phyloP scores from a whole-genome alignment of 106 monocot genomes.

The Dendrobium huoshanense region DNA sequence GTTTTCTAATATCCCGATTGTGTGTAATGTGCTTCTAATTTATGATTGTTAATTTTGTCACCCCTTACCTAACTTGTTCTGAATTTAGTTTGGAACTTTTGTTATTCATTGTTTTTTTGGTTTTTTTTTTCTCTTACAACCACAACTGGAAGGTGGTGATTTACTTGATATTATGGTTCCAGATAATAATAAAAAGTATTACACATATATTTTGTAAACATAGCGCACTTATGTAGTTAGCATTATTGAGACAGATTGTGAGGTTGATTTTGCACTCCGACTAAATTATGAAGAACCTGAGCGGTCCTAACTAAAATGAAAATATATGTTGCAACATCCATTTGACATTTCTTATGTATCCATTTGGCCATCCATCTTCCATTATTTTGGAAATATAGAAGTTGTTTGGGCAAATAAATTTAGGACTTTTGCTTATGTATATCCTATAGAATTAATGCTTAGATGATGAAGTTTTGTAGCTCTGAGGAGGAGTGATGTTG shows the following conservation, averaged over 20 bases:
- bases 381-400: no score
- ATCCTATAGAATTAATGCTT: no score
- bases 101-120: not conserved
- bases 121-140: constrained; percentile 35
- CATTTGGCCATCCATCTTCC: no score
- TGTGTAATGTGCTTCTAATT: not conserved
- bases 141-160: constrained; percentile 75
- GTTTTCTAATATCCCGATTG: no score
- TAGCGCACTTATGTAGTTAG: constrained; percentile 78
- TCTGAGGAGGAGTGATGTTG: no score
- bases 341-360: no score
- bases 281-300: constrained; percentile 91
- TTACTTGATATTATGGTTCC: constrained; percentile 46
- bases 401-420: no score
- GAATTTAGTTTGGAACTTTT: not conserved
- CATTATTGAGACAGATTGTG: constrained; percentile 95
- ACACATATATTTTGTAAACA: constrained; percentile 93
- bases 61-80: not conserved
- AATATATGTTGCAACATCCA: no score
- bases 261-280: constrained; percentile 94
- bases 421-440: no score
- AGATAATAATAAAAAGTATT: constrained; percentile 94
- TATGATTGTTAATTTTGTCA: not conserved
- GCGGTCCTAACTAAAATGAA: constrained; percentile 16
- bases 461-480: no score